phyloP scores from a whole-genome alignment of 352 stramenopile genomes.

The Phytophthora constricta region DNA sequence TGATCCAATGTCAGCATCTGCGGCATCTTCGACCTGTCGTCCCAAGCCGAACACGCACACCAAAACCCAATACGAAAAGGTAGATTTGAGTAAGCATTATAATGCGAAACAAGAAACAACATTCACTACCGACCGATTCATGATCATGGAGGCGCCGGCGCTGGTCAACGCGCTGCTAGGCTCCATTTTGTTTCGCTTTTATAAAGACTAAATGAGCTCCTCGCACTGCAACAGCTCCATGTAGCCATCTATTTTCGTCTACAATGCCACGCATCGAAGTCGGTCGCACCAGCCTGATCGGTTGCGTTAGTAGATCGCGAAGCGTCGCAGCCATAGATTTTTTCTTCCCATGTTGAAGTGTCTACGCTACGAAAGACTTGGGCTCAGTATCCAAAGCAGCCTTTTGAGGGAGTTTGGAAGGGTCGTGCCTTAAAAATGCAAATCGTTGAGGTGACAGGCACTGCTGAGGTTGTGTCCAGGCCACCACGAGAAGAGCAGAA shows the following conservation, averaged over 20 bases:
- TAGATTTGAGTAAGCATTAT: no score
- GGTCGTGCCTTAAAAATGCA: no score
- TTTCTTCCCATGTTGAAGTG: slow-evolving; percentile 9
- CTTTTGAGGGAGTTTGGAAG: no score
- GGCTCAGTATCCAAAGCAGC: slow-evolving; percentile 21
- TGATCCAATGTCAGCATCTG: slow-evolving; percentile 93
- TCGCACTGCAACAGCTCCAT: slow-evolving; percentile 1
- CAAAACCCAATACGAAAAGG: no score
- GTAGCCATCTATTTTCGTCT: slow-evolving; percentile 30
- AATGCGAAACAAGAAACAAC: no score
- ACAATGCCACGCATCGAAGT: not conserved
- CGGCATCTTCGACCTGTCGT: slow-evolving; percentile 62
- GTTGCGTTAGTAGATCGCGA: slow-evolving; percentile 17
- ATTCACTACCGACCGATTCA: slow-evolving; percentile 57
- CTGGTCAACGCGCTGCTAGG: slow-evolving; percentile 59
- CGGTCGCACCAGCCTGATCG: not conserved
- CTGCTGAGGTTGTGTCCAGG: not conserved
- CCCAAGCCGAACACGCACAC: not conserved
- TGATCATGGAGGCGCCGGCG: slow-evolving; percentile 72
- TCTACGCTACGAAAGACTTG: slow-evolving; percentile 14
- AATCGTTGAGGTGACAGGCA: not conserved
- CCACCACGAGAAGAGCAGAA: not conserved
- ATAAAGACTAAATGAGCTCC: not conserved
- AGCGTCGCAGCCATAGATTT: slow-evolving; percentile 13
- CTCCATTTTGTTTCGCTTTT: slow-evolving; percentile 46